Conservation (phyloP, 139 green algal genomes). For the Coelastrella sp. region DNA sequence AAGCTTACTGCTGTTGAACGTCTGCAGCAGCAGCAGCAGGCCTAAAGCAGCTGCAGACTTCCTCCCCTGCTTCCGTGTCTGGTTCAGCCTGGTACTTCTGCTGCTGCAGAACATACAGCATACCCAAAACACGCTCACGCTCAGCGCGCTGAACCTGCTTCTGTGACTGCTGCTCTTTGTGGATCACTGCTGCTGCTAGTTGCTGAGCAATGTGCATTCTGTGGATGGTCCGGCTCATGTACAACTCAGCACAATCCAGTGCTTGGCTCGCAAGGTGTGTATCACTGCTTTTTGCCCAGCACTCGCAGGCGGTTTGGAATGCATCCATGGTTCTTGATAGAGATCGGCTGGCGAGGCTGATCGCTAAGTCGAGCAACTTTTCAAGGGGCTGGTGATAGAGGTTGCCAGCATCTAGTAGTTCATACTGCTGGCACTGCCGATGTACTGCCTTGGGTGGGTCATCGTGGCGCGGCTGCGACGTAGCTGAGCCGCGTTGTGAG, state of each 20-base stretch:
- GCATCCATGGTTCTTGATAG: conserved; percentile 3
- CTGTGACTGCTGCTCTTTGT: not conserved
- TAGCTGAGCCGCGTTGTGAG: too few species aligned
- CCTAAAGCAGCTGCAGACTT: conserved; percentile 24
- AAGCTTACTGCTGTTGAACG: not conserved
- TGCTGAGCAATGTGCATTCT: conserved; percentile 26
- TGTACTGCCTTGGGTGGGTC: not conserved
- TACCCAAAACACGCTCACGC: not conserved
- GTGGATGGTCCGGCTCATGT: conserved; percentile 21
- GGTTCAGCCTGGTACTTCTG: not conserved
- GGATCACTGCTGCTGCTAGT: conserved; percentile 21
- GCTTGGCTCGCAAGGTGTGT: not conserved
- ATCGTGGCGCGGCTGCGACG: too few species aligned
- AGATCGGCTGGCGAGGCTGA: not conserved
- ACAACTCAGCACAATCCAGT: not conserved
- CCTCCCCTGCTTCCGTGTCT: not conserved
- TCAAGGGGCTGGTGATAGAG: conserved; percentile 6
- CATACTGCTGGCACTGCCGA: not conserved
- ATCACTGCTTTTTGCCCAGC: not conserved
- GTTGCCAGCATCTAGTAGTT: not conserved
- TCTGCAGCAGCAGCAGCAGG: not conserved
- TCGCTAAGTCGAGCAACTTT: conserved; percentile 13
- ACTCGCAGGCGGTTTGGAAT: conserved; percentile 21
- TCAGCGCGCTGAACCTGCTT: not conserved
- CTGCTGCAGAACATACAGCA: not conserved